phyloP scores from a whole-genome alignment of 352 stramenopile genomes.

The Phytophthora pinifolia region DNA sequence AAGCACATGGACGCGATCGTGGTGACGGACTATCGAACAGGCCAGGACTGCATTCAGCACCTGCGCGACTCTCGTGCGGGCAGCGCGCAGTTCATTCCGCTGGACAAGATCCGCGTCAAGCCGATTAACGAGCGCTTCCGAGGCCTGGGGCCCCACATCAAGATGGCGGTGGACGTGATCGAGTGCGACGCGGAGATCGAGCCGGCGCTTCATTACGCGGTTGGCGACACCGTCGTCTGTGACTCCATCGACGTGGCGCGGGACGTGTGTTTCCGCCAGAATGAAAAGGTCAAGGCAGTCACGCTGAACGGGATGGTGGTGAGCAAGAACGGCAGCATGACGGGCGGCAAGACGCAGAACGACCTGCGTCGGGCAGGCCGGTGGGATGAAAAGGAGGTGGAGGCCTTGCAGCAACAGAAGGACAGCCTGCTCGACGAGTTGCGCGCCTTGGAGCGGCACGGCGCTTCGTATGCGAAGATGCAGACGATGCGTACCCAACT shows the following conservation, averaged over 20 bases:
- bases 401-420: conserved; percentile 83
- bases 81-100: conserved; percentile 95
- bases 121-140: conserved; percentile 94
- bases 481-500: conserved; percentile 68
- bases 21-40: conserved; percentile 77
- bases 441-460: conserved; percentile 60
- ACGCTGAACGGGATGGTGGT: conserved; percentile 96
- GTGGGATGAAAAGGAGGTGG: conserved; percentile 94
- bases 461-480: conserved; percentile 64
- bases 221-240: conserved; percentile 95
- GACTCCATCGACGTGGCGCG: conserved; percentile 95
- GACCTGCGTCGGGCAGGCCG: conserved; percentile 82
- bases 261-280: conserved; percentile 77
- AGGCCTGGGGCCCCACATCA: conserved; percentile 89
- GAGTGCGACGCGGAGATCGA: conserved; percentile 92
- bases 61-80: conserved; percentile 95
- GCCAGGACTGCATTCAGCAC: conserved; percentile 91
- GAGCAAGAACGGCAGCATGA: conserved; percentile 98
- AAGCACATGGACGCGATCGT: conserved; percentile 97
- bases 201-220: conserved; percentile 94
- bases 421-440: conserved; percentile 78
- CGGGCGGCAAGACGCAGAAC: conserved; percentile 90
- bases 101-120: conserved; percentile 94
- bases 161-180: conserved; percentile 96
- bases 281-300: conserved; percentile 88